Percentiles rank a stretch among this genome's conserved stretches.
These are phyloP conservation scores for Coccomyxa subellipsoidea DNA, from an alignment of 163 green algal species.

Conservation along the genomic window DNA sequence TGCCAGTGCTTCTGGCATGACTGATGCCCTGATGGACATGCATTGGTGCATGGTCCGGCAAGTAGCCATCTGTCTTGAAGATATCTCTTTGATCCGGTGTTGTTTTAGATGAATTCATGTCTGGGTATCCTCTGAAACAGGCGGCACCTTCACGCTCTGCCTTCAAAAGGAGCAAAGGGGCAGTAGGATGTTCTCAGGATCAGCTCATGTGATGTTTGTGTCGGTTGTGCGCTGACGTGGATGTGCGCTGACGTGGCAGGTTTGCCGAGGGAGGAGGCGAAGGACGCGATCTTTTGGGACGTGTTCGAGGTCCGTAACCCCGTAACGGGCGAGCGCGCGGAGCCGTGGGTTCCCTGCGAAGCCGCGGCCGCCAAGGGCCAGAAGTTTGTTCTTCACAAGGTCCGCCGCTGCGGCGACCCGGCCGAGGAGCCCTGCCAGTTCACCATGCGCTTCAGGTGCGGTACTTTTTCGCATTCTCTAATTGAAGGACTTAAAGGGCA, in stretches of 20 bases:
- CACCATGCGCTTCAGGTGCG: slow-evolving; percentile 3
- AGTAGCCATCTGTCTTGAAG: too few species aligned
- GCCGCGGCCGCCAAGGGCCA: neutral
- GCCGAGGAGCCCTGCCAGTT: neutral
- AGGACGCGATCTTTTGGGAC: neutral
- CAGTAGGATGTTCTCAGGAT: too few species aligned
- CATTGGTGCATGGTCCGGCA: too few species aligned
- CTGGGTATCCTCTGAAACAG: too few species aligned
- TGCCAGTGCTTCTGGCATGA: too few species aligned
- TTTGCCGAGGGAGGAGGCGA: neutral
- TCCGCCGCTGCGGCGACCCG: neutral
- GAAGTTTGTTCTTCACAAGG: slow-evolving; percentile 1
- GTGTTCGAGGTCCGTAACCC: slow-evolving; percentile 2
- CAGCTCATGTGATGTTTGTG: too few species aligned
- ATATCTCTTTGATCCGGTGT: too few species aligned
- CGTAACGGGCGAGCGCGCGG: neutral
- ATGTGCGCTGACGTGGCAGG: neutral
- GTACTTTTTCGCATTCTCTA: neutral
- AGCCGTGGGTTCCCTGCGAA: slow-evolving; percentile 2
- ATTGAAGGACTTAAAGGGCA: too few species aligned
- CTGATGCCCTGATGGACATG: too few species aligned
- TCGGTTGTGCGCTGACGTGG: neutral
- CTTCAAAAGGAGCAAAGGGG: too few species aligned
- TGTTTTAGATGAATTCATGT: too few species aligned
- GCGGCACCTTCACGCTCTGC: too few species aligned